Evolutionary conservation across 2,329 filamentous ascomycete genomes (phyloP).

Genomic region (Nemania diffusa): DNA sequence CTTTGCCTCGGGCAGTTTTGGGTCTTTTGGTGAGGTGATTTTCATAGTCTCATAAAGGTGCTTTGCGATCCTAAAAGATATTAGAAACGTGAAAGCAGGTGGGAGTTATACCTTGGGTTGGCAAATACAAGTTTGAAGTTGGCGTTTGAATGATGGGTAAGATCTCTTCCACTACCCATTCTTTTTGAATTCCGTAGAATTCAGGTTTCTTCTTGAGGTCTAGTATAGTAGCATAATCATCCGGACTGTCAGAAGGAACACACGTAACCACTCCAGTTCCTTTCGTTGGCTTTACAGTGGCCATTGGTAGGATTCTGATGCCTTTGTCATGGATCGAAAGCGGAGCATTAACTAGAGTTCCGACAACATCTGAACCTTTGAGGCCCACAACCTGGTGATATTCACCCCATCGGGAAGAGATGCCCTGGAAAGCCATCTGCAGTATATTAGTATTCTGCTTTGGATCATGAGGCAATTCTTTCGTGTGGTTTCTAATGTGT

Average conservation of each 20-base stretch:
- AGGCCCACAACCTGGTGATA: slow-evolving; percentile 80
- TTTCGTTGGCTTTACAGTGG: slow-evolving; percentile 89
- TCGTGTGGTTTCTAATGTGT: neutral
- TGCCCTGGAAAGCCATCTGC: slow-evolving; percentile 88
- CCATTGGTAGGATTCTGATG: slow-evolving; percentile 94
- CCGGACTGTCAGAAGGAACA: slow-evolving; percentile 94
- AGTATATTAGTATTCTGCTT: slow-evolving; percentile 8
- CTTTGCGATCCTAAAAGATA: slow-evolving; percentile 24
- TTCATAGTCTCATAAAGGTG: slow-evolving; percentile 59
- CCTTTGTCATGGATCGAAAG: slow-evolving; percentile 85
- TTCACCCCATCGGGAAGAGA: slow-evolving; percentile 66
- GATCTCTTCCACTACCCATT: slow-evolving; percentile 94
- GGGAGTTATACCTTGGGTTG: neutral
- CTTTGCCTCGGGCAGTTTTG: slow-evolving; percentile 92
- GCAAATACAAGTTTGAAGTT: slow-evolving; percentile 57
- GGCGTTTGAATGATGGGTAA: slow-evolving; percentile 90
- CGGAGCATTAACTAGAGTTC: slow-evolving; percentile 89
- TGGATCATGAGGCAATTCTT: neutral
- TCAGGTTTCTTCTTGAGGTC: slow-evolving; percentile 95
- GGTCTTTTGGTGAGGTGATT: slow-evolving; percentile 96
- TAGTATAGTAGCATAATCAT: slow-evolving; percentile 89
- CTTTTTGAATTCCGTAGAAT: slow-evolving; percentile 95
- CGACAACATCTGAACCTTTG: slow-evolving; percentile 81
- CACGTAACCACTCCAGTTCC: slow-evolving; percentile 96
- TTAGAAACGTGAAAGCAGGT: slow-evolving; percentile 48